Evolutionary conservation across 352 stramenopile genomes (phyloP), one percentile per base, ranked within the genome.

Genomic region (Plasmopara muralis): DNA sequence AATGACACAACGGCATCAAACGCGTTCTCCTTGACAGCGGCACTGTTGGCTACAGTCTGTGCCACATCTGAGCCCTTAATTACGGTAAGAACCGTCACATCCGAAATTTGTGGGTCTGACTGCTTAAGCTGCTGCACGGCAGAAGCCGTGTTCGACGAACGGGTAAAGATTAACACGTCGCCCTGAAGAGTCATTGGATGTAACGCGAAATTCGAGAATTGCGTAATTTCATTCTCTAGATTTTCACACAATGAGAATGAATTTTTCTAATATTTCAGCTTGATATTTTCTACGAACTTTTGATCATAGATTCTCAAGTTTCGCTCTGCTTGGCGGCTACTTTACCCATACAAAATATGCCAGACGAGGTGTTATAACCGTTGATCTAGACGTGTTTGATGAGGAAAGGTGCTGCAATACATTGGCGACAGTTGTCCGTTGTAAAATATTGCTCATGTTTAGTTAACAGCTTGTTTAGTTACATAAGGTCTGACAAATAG

Each of bases 1-100:
- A 77, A 84, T 4, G 67, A 55, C 28, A 91, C 62, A 33, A 91
- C 63, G 28, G 47, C 66, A 50, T 86, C 72, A 39, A 86, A 83
- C 2, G 57, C 38, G 25, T 55, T 47, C 34, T 68, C 51, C 35
- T 68, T 61, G 12, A 34, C 58, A 7, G 67, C 45, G 20, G 70
- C 49, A 51, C 53, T 65, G 40, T 50, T 67, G 28, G 56, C 58
- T 30, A 80, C 51, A 16, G 77, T 66, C 53, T 80, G 63, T 52
- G 56, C 42, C 40, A 86, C 62, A 54, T 74, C 56, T 10, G 66
- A 70, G 40, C 50, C 68, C 43, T 66, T 53, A 4, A 60, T 47
- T 14, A 87, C 68, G 2, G 58, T 35, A 13, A 85, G 47, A 38
- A 83, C 48, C 54, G 56, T 67, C 57, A 85, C 74, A 50, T 83